Evolutionary conservation across 2,329 filamentous ascomycete genomes (phyloP).

Genomic region (Alternaria arborescens): DNA sequence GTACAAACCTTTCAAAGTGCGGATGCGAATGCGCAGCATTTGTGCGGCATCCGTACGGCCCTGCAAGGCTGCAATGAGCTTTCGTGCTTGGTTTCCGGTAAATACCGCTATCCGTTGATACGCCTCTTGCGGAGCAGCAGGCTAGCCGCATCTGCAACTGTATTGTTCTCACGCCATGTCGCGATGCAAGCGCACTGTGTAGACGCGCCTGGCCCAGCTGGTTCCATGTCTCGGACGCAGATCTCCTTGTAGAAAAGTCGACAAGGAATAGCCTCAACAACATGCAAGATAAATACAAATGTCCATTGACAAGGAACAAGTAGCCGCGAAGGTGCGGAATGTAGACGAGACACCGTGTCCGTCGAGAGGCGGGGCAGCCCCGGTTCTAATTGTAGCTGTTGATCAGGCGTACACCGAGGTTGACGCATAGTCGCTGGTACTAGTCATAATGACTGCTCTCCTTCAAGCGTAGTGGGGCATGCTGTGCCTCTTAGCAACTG

Average conservation of each 20-base stretch:
- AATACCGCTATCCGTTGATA: slow-evolving; percentile 10
- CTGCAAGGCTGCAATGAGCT: background rate
- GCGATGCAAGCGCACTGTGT: slow-evolving; percentile 6
- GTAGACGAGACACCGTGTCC: slow-evolving; percentile 4
- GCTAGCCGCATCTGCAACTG: slow-evolving; percentile 9
- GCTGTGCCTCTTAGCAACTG: slow-evolving; percentile 6
- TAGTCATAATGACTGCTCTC: background rate
- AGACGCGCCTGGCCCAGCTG: slow-evolving; percentile 13
- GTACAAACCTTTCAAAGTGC: background rate
- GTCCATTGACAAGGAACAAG: background rate
- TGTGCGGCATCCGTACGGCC: background rate
- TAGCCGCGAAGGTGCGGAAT: slow-evolving; percentile 6
- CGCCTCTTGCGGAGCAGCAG: slow-evolving; percentile 4
- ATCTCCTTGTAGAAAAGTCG: slow-evolving; percentile 10
- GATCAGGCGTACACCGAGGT: slow-evolving; percentile 6
- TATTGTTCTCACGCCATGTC: slow-evolving; percentile 14
- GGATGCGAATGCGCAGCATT: background rate
- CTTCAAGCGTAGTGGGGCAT: slow-evolving; percentile 7
- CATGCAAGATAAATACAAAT: slow-evolving; percentile 3
- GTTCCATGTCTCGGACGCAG: slow-evolving; percentile 13
- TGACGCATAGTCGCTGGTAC: background rate
- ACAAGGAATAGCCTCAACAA: slow-evolving; percentile 16
- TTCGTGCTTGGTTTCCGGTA: slow-evolving; percentile 1
- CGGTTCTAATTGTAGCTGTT: slow-evolving; percentile 4
- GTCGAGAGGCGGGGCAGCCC: slow-evolving; percentile 10